Evolutionary conservation across 2,329 filamentous ascomycete species (phyloP).

Genomic region (Fusarium gaditjirri): DNA sequence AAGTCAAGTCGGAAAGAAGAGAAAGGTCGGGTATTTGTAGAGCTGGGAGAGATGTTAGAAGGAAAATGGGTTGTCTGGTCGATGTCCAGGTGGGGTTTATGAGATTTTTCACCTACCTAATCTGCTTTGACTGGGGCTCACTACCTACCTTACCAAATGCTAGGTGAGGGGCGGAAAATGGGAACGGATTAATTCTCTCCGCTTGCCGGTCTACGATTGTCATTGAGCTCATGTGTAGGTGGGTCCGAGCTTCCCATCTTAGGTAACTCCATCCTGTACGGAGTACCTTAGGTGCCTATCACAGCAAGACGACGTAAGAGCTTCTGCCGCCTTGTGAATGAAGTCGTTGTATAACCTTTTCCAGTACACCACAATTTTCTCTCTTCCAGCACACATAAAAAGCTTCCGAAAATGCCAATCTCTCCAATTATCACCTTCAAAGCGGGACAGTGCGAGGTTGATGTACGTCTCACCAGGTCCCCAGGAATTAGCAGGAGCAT

Average conservation of each 20-base stretch:
- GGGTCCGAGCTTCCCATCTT: constrained; percentile 12
- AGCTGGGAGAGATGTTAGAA: constrained; percentile 45
- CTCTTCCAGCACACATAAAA: background rate
- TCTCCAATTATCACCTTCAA: constrained; percentile 94
- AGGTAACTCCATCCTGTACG: constrained; percentile 31
- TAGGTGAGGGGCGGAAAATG: constrained; percentile 13
- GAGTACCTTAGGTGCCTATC: constrained; percentile 2
- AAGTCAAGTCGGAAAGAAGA: constrained; percentile 40
- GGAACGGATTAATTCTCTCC: constrained; percentile 24
- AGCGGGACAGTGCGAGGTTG: constrained; percentile 87
- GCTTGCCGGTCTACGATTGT: constrained; percentile 2
- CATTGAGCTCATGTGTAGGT: constrained; percentile 13
- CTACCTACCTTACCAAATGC: background rate
- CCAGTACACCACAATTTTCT: constrained; percentile 10
- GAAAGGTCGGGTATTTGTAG: constrained; percentile 44
- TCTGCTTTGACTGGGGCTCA: constrained; percentile 41
- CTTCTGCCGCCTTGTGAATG: constrained; percentile 50
- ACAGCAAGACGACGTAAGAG: constrained; percentile 54
- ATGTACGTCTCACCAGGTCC: constrained; percentile 65
- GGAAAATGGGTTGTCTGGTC: constrained; percentile 52
- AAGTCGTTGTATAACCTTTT: constrained; percentile 12
- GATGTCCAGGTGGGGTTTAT: constrained; percentile 54
- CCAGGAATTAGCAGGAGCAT: constrained; percentile 13
- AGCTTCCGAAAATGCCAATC: constrained; percentile 73
- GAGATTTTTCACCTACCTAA: constrained; percentile 51